Evolutionary conservation across 352 stramenopile genomes (phyloP), one percentile per base, ranked within the genome.

Genomic region (Globisporangium nagaii): DNA sequence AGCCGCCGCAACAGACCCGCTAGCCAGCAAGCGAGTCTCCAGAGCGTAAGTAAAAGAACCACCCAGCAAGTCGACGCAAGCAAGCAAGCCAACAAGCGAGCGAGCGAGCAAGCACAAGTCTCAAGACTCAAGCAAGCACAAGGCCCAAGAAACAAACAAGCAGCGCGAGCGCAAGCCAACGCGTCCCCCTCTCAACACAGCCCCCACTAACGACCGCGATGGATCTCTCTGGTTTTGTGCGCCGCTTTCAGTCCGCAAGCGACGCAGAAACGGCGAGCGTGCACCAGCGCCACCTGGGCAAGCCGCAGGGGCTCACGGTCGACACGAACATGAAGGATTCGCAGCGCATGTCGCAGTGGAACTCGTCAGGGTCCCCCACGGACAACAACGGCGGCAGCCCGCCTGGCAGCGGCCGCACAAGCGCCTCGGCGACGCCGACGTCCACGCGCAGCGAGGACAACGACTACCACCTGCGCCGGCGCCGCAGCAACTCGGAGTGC

Each of bases 401-500:
- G 35, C 51, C 51, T 7, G 51, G 45, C 28, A 61, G 52, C 30
- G 44, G 42, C 17, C 45, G 42, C 52, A 32, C 58, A 20, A 63
- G 40, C 25, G 54, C 68, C 17, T 58, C 56, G 1, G 70, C 73
- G 1, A 51, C 66, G 20, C 63, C 68, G 0, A 58, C 67, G 53
- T 86, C 68, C 2, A 68, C 70, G 12, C 63, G 60, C 48, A 46
- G 55, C 30, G 68, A 77, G 0, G 68, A 83, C 34, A 48, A 43
- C 8, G 55, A 68, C 10, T 47, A 46, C 17, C 20, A 62, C 15
- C 25, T 84, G 43, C 79, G 76, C 8, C 80, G 83, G 17, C 79
- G 79, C 28, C 76, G 83, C 35, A 87, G 73, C 53, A 85, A 91
- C 65, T 90, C 79, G 56, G 84, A 93, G 62, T 93, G 84, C 32